Percentiles rank a stretch among this genome's conserved stretches.
phyloP scores from a whole-genome alignment of 2,329 filamentous ascomycete species.

The Neofusicoccum kwambonambiense region DNA sequence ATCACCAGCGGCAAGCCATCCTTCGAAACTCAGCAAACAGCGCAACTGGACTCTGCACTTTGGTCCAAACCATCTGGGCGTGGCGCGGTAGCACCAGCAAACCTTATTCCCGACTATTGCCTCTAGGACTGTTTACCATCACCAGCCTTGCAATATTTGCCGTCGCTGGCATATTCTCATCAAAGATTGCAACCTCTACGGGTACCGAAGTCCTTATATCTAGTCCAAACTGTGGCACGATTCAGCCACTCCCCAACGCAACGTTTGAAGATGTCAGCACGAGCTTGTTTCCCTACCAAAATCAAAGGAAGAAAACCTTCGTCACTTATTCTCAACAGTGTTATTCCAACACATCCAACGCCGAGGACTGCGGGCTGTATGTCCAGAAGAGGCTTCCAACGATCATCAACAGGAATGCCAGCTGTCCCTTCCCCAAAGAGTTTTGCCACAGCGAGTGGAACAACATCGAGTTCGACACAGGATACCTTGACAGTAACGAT shows the following conservation, averaged over 20 bases:
- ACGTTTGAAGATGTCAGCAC: not conserved
- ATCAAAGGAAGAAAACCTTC: not conserved
- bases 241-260: conserved; percentile 20
- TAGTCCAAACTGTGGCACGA: not conserved
- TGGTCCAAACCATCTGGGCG: not conserved
- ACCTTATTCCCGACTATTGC: not conserved
- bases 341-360: conserved; percentile 2
- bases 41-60: not conserved
- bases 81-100: not conserved
- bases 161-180: conserved; percentile 34
- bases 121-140: not conserved
- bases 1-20: conserved; percentile 24
- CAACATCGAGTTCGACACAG: conserved; percentile 25
- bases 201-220: conserved; percentile 16
- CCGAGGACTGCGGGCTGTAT: not conserved
- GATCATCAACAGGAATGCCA: conserved; percentile 5
- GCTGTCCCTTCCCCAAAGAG: conserved; percentile 20
- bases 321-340: conserved; percentile 11
- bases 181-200: conserved; percentile 29
- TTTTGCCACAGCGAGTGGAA: conserved; percentile 16
- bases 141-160: conserved; percentile 21
- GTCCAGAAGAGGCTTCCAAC: conserved; percentile 10
- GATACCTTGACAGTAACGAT: conserved; percentile 21
- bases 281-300: not conserved
- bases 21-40: conserved; percentile 17